Base-by-base conservation (phyloP, 2,329 filamentous ascomycete genomes). In the Beauveria medogensis region DNA sequence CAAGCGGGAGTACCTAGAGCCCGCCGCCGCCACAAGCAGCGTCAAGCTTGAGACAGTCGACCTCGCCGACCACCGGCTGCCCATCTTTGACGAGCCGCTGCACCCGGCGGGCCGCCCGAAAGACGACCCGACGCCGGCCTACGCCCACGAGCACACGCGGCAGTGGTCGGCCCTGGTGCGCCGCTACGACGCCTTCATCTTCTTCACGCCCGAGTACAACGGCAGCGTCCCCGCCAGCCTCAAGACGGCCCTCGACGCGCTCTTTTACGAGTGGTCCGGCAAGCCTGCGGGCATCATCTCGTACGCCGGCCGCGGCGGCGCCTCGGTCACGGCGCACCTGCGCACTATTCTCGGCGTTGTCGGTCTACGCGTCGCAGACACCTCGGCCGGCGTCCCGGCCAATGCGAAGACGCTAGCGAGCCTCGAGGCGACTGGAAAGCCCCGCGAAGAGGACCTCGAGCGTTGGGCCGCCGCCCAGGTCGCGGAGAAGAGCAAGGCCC, bases 201-300 rank as follows among this genome's bases (percentile, higher is more conserved):
- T 80, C 55, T 73, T 80, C 51, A 71, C 74, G 20, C 73, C 76
- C 5, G 75, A 80, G 70, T 84, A 84, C 69, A 84, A 84, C 71
- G 79, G 73, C 68, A 76, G 79, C 22, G 70, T 82, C 20, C 73
- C 81, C 0, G 82, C 77, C 0, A 75, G 72, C 20, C 69, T 81
- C 57, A 85, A 85, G 73, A 85, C 83, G 67, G 81, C 82, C 22
- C 76, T 86, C 61, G 82, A 85, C 67, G 84, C 82, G 67, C 75
- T 86, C 8, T 77, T 74, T 63, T 69, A 83, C 67, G 82, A 83
- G 67, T 83, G 80, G 79, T 75, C 70, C 41, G 79, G 77, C 14
- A 84, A 84, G 68, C 79, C 81, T 0, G 75, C 74, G 28, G 70
- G 73, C 53, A 73, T 85, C 61, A 74, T 85, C 34, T 80, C 74